Evolutionary conservation across 352 stramenopile species (phyloP).

Genomic region (Pythium biforme): DNA sequence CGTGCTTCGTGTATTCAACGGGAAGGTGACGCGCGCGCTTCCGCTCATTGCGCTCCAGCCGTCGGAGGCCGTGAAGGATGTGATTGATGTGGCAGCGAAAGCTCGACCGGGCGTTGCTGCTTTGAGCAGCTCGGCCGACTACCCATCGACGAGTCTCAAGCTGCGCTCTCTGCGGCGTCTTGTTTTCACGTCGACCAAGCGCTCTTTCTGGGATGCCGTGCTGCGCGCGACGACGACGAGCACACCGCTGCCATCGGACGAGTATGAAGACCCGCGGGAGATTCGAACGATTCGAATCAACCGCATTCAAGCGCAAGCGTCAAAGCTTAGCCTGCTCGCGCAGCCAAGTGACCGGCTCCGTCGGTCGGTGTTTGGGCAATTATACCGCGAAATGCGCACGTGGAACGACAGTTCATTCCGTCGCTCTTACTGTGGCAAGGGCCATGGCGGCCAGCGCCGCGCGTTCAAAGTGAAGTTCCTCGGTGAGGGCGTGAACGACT

Average conservation of each 20-base stretch:
- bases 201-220: slow-evolving; percentile 92
- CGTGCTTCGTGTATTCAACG: slow-evolving; percentile 91
- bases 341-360: slow-evolving; percentile 86
- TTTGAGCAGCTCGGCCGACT: slow-evolving; percentile 34
- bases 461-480: slow-evolving; percentile 99
- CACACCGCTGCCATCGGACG: slow-evolving; percentile 96
- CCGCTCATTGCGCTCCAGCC: slow-evolving; percentile 81
- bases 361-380: slow-evolving; percentile 96
- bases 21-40: slow-evolving; percentile 85
- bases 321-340: slow-evolving; percentile 84
- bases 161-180: slow-evolving; percentile 70
- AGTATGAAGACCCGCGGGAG: slow-evolving; percentile 98
- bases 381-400: slow-evolving; percentile 94
- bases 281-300: slow-evolving; percentile 98
- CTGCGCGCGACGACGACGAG: slow-evolving; percentile 94
- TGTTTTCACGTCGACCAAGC: slow-evolving; percentile 92
- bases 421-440: slow-evolving; percentile 95
- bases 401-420: slow-evolving; percentile 95
- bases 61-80: slow-evolving; percentile 38
- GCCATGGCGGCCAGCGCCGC: slow-evolving; percentile 95
- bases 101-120: background rate
- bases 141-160: slow-evolving; percentile 77
- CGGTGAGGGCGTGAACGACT: slow-evolving; percentile 98
- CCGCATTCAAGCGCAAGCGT: slow-evolving; percentile 91
- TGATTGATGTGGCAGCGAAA: slow-evolving; percentile 50